Base-by-base conservation (phyloP, 352 stramenopile genomes). In the Pythium dissotocum region DNA sequence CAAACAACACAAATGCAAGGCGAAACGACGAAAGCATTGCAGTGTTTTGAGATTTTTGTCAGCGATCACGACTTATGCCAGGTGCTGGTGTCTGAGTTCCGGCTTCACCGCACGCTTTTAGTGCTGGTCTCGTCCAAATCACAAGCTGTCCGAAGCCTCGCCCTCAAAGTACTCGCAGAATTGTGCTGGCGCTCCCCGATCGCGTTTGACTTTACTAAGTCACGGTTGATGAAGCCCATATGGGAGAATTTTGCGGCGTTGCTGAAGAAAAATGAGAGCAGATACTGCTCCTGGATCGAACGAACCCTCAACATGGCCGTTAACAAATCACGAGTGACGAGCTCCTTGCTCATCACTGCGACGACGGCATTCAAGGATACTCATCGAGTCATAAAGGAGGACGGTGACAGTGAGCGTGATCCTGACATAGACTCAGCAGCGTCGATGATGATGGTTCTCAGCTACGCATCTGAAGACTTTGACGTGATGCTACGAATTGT, bases 201-300 rank as follows among this genome's bases (percentile, higher is more conserved):
- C 12, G 59, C 65, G 0, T 65, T 72, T 36, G 13, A 40, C 7
- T 72, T 76, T 28, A 55, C 55, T 2, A 70, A 33, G 30, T 57
- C 60, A 26, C 70, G 65, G 1, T 35, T 76, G 26, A 58, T 46
- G 6, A 69, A 64, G 14, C 38, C 38, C 3, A 52, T 76, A 12
- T 72, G 70, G 70, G 57, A 66, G 49, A 72, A 71, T 32, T 38
- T 48, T 30, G 58, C 54, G 7, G 35, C n/a, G 38, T 26, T 56
- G 12, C 21, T 63, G 16, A 52, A 61, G 40, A 61, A 49, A 21
- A 28, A 44, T 30, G 36, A 51, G 30, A 26, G 36, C 6, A 28
- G 40, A 5, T 71, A 30, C 33, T 71, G 65, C 52, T 66, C 57
- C 3, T 71, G 65, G 65, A 63, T 66, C 24, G 65, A 71, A 32